Percentiles rank a stretch among this genome's conserved stretches.
phyloP scores from a whole-genome alignment of 2,329 filamentous ascomycete species.

The Colletotrichum musae region DNA sequence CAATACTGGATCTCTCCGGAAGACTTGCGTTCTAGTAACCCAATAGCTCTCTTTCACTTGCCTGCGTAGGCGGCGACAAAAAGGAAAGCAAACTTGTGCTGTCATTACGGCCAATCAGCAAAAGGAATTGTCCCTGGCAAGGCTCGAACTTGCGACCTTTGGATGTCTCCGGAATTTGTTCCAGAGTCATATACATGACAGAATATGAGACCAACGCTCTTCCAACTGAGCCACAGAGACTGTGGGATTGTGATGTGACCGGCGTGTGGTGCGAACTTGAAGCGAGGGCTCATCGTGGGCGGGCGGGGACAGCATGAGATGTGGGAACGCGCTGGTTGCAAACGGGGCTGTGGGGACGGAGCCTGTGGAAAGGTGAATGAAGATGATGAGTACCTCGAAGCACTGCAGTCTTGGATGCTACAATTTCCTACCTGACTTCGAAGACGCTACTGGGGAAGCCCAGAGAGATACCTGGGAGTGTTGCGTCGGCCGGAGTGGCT shows the following conservation, averaged over 20 bases:
- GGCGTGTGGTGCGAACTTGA: not conserved
- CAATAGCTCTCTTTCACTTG: too few relatives aligned
- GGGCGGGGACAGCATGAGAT: not conserved
- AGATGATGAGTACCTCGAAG: not conserved
- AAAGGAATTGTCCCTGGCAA: constrained; percentile 13
- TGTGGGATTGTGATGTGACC: not conserved
- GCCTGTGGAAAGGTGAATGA: too few relatives aligned
- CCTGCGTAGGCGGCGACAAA: not conserved
- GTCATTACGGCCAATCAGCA: not conserved
- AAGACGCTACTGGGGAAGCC: not conserved
- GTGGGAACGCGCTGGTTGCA: not conserved
- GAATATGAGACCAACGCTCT: constrained; percentile 26
- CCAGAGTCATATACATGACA: constrained; percentile 17
- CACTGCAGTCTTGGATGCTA: not conserved
- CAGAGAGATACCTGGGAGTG: too few relatives aligned
- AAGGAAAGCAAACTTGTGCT: not conserved
- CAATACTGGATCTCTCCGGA: too few relatives aligned
- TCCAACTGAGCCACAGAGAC: constrained; percentile 25
- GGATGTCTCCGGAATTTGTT: constrained; percentile 10
- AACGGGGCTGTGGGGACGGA: constrained; percentile 6
- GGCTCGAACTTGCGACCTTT: constrained; percentile 27
- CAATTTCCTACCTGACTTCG: not conserved
- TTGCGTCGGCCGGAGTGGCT: not conserved
- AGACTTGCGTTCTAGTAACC: too few relatives aligned
- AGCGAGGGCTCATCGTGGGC: constrained; percentile 5